Evolutionary conservation across 352 stramenopile genomes (phyloP).

Genomic region (Phytopythium kandeliae): DNA sequence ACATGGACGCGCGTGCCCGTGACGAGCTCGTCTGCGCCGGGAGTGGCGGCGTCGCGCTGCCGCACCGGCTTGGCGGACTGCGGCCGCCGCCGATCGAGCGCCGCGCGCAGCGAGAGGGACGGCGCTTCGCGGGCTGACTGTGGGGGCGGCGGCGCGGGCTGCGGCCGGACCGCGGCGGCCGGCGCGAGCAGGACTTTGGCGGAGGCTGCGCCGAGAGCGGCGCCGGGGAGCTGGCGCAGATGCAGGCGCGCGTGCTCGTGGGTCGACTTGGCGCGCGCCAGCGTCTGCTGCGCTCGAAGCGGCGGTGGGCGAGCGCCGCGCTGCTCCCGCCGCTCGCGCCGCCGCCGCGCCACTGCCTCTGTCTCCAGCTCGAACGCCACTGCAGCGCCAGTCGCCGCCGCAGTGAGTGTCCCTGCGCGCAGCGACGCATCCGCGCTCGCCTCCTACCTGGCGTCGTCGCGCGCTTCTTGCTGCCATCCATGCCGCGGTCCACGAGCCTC

Average conservation of each 20-base stretch:
- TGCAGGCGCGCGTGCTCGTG: conserved; percentile 43
- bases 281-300: conserved; percentile 30
- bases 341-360: conserved; percentile 13
- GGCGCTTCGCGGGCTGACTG: conserved; percentile 17
- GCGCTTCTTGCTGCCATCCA: neutral
- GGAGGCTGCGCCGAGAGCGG: too few relatives aligned
- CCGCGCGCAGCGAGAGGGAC: neutral
- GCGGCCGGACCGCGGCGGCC: too few relatives aligned
- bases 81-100: conserved; percentile 19
- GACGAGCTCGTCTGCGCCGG: conserved; percentile 2
- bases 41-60: neutral
- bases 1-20: conserved; percentile 22
- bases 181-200: too few relatives aligned
- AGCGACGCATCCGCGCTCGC: too few relatives aligned
- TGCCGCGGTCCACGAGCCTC: too few relatives aligned
- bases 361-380: conserved; percentile 19
- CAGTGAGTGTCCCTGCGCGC: too few relatives aligned
- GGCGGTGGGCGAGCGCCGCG: conserved; percentile 17
- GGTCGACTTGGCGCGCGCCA: conserved; percentile 43
- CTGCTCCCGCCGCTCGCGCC: conserved; percentile 6
- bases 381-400: too few relatives aligned
- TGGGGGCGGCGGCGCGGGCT: too few relatives aligned
- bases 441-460: neutral
- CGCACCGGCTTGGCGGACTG: conserved; percentile 41
- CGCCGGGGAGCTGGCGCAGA: conserved; percentile 31